A percentile compares a stretch with the other conserved stretches of the same genome.
Evolutionary conservation across 202 grass and related monocot species (phyloP).

Genomic region (Cymbopogon flexuosus): DNA sequence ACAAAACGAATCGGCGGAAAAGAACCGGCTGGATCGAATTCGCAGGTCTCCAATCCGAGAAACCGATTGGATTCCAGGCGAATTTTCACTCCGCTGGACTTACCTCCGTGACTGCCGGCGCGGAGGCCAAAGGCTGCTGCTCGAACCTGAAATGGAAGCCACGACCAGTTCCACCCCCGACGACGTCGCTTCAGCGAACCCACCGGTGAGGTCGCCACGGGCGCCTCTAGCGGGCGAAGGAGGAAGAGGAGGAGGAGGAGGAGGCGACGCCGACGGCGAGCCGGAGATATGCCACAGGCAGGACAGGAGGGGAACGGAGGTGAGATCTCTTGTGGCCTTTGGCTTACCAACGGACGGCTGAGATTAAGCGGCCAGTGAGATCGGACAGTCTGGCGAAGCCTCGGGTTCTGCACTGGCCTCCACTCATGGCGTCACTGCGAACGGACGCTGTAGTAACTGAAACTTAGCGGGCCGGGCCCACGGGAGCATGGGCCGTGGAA

Average conservation of each 20-base stretch:
- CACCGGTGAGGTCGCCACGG: neutral
- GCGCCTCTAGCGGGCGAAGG: neutral
- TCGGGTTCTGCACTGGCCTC: neutral
- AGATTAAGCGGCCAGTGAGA: neutral
- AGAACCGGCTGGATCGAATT: neutral
- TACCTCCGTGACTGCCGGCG: neutral
- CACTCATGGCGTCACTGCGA: neutral
- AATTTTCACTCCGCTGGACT: constrained; percentile 3
- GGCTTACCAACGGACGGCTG: neutral
- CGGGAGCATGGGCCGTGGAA: neutral
- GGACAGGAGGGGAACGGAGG: neutral
- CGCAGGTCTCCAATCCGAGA: neutral
- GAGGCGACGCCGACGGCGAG: neutral
- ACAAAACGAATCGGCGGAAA: neutral
- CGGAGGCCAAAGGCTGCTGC: neutral
- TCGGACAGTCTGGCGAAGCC: neutral
- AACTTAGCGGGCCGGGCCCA: neutral
- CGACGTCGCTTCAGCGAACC: neutral
- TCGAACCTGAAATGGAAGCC: neutral
- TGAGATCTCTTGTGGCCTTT: neutral
- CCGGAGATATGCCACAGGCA: neutral
- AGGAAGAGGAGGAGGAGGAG: neutral
- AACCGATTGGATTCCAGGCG: neutral
- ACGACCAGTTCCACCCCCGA: neutral
- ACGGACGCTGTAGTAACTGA: constrained; percentile 1